Conservation (phyloP, 2,329 filamentous ascomycete genomes). For the Botrytis elliptica region DNA sequence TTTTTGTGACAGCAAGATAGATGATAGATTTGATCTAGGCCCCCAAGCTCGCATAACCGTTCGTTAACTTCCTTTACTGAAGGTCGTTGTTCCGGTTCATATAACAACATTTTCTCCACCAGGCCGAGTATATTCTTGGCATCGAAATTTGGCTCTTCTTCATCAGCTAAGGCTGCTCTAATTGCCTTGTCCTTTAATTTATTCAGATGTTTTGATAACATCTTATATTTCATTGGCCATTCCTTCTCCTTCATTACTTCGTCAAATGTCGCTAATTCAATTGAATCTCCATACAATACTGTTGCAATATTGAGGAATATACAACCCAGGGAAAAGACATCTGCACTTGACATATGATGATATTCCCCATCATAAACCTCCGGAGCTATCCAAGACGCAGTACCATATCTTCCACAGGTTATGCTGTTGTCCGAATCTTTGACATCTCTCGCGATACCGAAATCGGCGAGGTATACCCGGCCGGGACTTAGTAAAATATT, state of each 20-base stretch:
- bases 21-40: constrained; percentile 50
- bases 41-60: constrained; percentile 47
- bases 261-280: constrained; percentile 43
- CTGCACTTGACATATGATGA: constrained; percentile 49
- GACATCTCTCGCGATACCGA: constrained; percentile 50
- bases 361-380: constrained; percentile 43
- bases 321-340: constrained; percentile 50
- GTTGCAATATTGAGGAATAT: constrained; percentile 48
- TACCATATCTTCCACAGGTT: constrained; percentile 43
- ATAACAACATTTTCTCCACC: constrained; percentile 53
- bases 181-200: constrained; percentile 25
- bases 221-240: constrained; percentile 39
- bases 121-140: constrained; percentile 44
- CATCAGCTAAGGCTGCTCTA: constrained; percentile 23
- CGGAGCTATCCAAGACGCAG: constrained; percentile 48
- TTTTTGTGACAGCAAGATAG: constrained; percentile 47
- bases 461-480: constrained; percentile 50
- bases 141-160: constrained; percentile 26
- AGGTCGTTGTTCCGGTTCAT: constrained; percentile 50
- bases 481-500: constrained; percentile 49
- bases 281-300: constrained; percentile 43
- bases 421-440: constrained; percentile 47
- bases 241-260: constrained; percentile 39
- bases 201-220: constrained; percentile 25
- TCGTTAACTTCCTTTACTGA: constrained; percentile 51